Evolutionary conservation across 352 stramenopile species (phyloP).

Genomic region (Globisporangium megalacanthum): DNA sequence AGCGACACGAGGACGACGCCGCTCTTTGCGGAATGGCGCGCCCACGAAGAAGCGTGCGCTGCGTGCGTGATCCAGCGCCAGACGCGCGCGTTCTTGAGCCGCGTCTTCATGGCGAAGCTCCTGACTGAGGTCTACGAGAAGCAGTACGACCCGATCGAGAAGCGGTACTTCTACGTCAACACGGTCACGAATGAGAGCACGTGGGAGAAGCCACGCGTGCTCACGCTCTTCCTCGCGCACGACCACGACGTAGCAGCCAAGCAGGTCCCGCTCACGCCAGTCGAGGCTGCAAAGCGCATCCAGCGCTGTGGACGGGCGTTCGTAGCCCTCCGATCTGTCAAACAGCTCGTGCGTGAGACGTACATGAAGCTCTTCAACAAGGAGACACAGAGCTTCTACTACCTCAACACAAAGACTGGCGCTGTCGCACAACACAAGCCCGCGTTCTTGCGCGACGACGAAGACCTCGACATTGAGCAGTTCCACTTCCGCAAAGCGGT

Average conservation of each 20-base stretch:
- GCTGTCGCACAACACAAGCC: slow-evolving; percentile 34
- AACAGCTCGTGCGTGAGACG: slow-evolving; percentile 44
- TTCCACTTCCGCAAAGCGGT: slow-evolving; percentile 63
- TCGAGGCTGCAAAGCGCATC: slow-evolving; percentile 42
- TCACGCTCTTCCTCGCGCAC: slow-evolving; percentile 35
- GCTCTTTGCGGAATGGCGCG: slow-evolving; percentile 49
- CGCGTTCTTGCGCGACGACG: slow-evolving; percentile 38
- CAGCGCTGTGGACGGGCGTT: slow-evolving; percentile 37
- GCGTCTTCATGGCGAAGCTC: slow-evolving; percentile 28
- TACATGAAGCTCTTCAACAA: slow-evolving; percentile 77
- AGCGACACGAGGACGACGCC: slow-evolving; percentile 27
- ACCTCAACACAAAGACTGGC: slow-evolving; percentile 54
- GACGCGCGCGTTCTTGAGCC: slow-evolving; percentile 31
- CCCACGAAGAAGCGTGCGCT: slow-evolving; percentile 49
- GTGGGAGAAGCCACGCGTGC: slow-evolving; percentile 45
- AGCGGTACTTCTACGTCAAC: slow-evolving; percentile 65
- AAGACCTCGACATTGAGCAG: slow-evolving; percentile 54
- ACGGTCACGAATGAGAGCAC: slow-evolving; percentile 53
- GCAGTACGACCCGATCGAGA: slow-evolving; percentile 55
- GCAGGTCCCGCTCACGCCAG: slow-evolving; percentile 11
- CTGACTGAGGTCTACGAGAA: slow-evolving; percentile 45
- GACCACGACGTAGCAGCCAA: slow-evolving; percentile 10
- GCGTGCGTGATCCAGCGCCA: slow-evolving; percentile 40
- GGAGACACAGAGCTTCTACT: slow-evolving; percentile 50
- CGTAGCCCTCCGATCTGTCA: slow-evolving; percentile 31